Evolutionary conservation across 2,329 filamentous ascomycete species (phyloP).

Genomic region (Stagonosporopsis cucurbitacearum): DNA sequence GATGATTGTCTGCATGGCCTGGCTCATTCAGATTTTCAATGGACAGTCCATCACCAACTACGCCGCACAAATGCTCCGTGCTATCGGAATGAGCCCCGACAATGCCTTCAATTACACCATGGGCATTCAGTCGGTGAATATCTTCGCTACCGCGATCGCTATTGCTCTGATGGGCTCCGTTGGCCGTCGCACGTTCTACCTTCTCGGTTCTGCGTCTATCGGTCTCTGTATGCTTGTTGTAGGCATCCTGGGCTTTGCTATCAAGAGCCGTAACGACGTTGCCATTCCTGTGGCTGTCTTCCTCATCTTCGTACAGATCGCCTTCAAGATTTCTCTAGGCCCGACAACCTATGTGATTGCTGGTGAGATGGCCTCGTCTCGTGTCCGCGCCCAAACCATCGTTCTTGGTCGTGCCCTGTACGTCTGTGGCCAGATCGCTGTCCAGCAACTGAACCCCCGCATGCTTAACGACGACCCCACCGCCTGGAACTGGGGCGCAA

Average conservation of each 20-base stretch:
- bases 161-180: slow-evolving; percentile 80
- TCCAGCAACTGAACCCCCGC: slow-evolving; percentile 74
- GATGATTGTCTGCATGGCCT: slow-evolving; percentile 64
- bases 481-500: slow-evolving; percentile 82
- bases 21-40: slow-evolving; percentile 49
- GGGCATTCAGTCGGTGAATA: slow-evolving; percentile 64
- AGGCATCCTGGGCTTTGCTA: slow-evolving; percentile 23
- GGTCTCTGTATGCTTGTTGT: slow-evolving; percentile 65
- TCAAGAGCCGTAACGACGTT: slow-evolving; percentile 14
- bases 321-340: slow-evolving; percentile 66
- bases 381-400: slow-evolving; percentile 86
- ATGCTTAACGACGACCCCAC: slow-evolving; percentile 42
- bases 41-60: slow-evolving; percentile 30
- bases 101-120: slow-evolving; percentile 55
- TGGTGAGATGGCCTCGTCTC: slow-evolving; percentile 77
- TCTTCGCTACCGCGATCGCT: slow-evolving; percentile 75
- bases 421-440: slow-evolving; percentile 70
- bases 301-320: slow-evolving; percentile 27
- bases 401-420: slow-evolving; percentile 73
- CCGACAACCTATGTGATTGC: slow-evolving; percentile 88
- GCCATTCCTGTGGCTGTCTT: slow-evolving; percentile 47
- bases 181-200: slow-evolving; percentile 75
- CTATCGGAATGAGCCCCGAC: slow-evolving; percentile 38
- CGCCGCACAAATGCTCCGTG: slow-evolving; percentile 50
- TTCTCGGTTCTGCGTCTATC: slow-evolving; percentile 66